Conservation (phyloP, 2,329 filamentous ascomycete species). For the Penicillium carneum region DNA sequence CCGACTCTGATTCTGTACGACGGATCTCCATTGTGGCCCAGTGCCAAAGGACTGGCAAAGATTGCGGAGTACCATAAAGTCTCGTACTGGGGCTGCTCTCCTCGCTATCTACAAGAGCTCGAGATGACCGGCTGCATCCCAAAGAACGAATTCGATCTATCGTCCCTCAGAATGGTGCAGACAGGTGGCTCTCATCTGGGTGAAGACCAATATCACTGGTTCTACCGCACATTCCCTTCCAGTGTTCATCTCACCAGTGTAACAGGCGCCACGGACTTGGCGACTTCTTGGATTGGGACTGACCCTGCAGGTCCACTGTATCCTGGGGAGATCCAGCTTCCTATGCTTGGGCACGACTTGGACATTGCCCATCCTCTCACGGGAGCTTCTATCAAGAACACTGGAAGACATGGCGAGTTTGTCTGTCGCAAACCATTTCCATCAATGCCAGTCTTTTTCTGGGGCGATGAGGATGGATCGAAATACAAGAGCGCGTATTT, state of each 20-base stretch:
- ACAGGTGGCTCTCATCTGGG: slow-evolving; percentile 57
- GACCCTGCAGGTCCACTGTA: slow-evolving; percentile 55
- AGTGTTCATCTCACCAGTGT: slow-evolving; percentile 52
- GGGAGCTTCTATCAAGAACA: slow-evolving; percentile 42
- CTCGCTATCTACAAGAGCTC: slow-evolving; percentile 56
- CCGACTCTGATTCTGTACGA: slow-evolving; percentile 55
- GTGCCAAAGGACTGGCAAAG: slow-evolving; percentile 42
- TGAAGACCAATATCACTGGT: slow-evolving; percentile 53
- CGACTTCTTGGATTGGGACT: slow-evolving; percentile 53
- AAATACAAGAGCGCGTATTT: slow-evolving; percentile 58
- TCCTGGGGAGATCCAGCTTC: slow-evolving; percentile 56
- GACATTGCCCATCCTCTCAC: slow-evolving; percentile 53
- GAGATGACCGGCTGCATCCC: slow-evolving; percentile 47
- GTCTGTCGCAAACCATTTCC: slow-evolving; percentile 57
- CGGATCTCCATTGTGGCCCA: slow-evolving; percentile 54
- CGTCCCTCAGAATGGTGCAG: slow-evolving; percentile 52
- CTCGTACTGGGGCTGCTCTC: slow-evolving; percentile 52
- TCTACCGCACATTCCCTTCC: slow-evolving; percentile 47
- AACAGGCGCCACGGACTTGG: slow-evolving; percentile 59
- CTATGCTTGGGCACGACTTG: slow-evolving; percentile 57
- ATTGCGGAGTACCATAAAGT: slow-evolving; percentile 27
- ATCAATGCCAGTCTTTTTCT: slow-evolving; percentile 57
- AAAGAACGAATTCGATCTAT: slow-evolving; percentile 49
- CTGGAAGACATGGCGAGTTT: slow-evolving; percentile 50
- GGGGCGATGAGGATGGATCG: slow-evolving; percentile 51